Base-by-base conservation (phyloP, 176 grass and related monocot species). In the Calamus simplicifolius region DNA sequence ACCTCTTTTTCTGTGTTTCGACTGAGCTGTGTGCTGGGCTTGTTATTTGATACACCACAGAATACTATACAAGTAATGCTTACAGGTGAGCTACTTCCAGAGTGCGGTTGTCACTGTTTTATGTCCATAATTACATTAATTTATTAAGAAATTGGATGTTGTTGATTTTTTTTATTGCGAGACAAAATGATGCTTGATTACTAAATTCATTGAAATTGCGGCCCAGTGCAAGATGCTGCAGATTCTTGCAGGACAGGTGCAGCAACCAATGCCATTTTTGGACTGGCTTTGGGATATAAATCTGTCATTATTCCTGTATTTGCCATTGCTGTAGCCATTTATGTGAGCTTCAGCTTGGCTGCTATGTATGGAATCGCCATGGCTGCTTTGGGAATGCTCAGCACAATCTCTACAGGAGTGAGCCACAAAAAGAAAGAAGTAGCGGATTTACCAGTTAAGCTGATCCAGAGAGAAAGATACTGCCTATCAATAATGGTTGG, bases 221-320 rank as follows among this genome's bases (percentile, higher is more conserved):
- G 86, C 16, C 88, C 88, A 12, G 88, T 92, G 21, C 70, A 27
- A 57, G 60, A 81, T 1, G 88, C 87, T 70, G 88, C 88, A 7
- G 62, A 71, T 16, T 83, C 83, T 14, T 92, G 88, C 76, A 51
- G 83, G 21, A 92, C 88, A 5, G 88, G 88, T n/a, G 88, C 88
- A 26, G 88, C 88, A 38, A 92, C 83, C 0, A 92, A 92, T 78
- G 88, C 87, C 19, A 92, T 92, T 63, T 92, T 87, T 78, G 88
- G 88, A 2, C 76, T 92, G 2, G 83, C 88, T 1, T 69, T 87
- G 1, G 88, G 88, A 4, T 92, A 92, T 72, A 92, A 87, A 63
- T 92, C 88, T 16, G 81, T 85, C 51, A 87, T 92, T 65, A 69
- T 92, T 16, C 88, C 88, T 1, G 75, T 85, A 64, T 63, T 92